Evolutionary conservation across 2,329 filamentous ascomycete species (phyloP).

Genomic region (Leptographium lundbergii): DNA sequence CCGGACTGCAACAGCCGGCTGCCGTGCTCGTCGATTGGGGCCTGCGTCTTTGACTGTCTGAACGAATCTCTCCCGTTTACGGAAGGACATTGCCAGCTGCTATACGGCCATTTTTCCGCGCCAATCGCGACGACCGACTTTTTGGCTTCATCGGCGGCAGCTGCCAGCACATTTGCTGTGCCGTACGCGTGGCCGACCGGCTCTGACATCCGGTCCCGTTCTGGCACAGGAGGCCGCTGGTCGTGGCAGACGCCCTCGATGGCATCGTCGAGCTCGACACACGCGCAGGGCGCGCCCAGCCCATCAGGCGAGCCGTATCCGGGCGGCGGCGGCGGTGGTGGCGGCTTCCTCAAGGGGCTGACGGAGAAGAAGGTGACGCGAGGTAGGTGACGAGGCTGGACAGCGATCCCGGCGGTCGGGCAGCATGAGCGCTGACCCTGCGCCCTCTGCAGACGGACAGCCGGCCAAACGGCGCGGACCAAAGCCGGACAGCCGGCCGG

Average conservation of each 20-base stretch:
- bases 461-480: constrained; percentile 81
- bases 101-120: no score
- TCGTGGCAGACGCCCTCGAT: neutral
- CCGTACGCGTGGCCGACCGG: no score
- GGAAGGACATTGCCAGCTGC: no score
- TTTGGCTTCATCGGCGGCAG: no score
- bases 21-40: no score
- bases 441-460: constrained; percentile 53
- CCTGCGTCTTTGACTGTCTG: no score
- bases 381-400: neutral
- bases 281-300: neutral
- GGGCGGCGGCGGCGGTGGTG: neutral
- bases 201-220: neutral
- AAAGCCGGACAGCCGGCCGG: constrained; percentile 93
- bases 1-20: no score
- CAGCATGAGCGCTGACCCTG: neutral
- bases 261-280: neutral
- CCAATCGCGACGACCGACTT: no score
- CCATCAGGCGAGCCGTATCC: neutral
- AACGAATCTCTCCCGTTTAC: no score
- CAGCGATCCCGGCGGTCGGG: neutral
- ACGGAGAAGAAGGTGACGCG: neutral
- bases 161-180: neutral
- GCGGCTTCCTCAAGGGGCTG: neutral
- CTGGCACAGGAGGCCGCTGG: no score